Base-by-base conservation (phyloP, 805 yeast species). In the Wickerhamomyces chaumierensis region DNA sequence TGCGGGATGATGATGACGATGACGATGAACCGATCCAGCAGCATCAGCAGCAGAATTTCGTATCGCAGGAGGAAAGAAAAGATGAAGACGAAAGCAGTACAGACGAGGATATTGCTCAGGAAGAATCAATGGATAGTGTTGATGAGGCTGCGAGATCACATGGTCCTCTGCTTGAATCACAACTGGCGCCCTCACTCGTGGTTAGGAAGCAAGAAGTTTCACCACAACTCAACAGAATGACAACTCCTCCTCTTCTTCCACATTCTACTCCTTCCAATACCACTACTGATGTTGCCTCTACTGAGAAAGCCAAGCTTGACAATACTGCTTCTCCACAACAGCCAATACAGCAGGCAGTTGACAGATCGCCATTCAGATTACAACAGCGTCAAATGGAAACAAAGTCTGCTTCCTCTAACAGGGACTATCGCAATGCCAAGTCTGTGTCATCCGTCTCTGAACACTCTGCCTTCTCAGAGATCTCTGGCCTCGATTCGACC, bases 401-500 rank as follows among this genome's bases (percentile, higher is more conserved):
- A 25, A 11, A 9, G 4, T 8, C 12, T 5, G 12, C 29, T 8
- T 25, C 29, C n/a, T 21, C 25, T 21, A 21, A 21, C 11, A 21
- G 25, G 11, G 25, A 6, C 6, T 21, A 21, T 11, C 25, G 25
- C 11, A 13, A 7, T 13, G 29, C n/a, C n/a, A 13, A 11, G 12
- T 51, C 56, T 3, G 41, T 47, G 8, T 51, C 53, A 13, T 52
- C 56, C 2, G 45, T 49, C 47, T 47, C 51, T 28, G 53, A 45
- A 14, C 47, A 39, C 31, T 53, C 43, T 17, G 42, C 41, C 11
- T 33, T 29, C 18, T 43, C 44, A 19, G 48, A 40, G n/a, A 31
- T 29, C 18, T 29, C n/a, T n/a, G n/a, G n/a, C n/a, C n/a, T n/a
- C n/a, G n/a, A n/a, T n/a, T n/a, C 20, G 2, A 37, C 40, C 2